A percentile compares a stretch with the other conserved stretches of the same genome.
Evolutionary conservation across 352 stramenopile species (phyloP).

Genomic region (Blastocystis sp.): DNA sequence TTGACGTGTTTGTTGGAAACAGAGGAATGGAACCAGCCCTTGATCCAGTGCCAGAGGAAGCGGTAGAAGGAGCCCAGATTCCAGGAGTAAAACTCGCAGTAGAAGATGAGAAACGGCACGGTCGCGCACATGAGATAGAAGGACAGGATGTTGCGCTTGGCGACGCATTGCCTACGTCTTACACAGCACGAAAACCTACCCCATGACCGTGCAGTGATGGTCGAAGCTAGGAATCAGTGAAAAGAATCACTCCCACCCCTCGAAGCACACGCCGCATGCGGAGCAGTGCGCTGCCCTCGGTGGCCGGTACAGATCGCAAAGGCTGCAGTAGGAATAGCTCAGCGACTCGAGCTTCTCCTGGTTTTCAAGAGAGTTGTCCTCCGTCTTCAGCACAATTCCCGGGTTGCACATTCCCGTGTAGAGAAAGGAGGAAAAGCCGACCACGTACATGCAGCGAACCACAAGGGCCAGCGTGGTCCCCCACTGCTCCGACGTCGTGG

Average conservation of each 20-base stretch:
- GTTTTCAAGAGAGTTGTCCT: constrained; percentile 62
- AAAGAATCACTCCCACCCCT: not conserved
- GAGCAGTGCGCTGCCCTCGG: constrained; percentile 17
- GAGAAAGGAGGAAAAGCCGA: constrained; percentile 1
- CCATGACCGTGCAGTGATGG: constrained; percentile 53
- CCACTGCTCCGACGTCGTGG: too few species aligned
- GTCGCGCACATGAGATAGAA: constrained; percentile 18
- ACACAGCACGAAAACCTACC: not conserved
- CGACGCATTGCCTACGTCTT: constrained; percentile 38
- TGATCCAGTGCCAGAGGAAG: not conserved
- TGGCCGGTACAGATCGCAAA: constrained; percentile 58
- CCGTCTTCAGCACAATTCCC: not conserved
- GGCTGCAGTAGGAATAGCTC: constrained; percentile 31
- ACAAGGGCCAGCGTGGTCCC: not conserved
- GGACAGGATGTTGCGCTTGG: constrained; percentile 19
- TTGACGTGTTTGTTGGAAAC: constrained; percentile 33
- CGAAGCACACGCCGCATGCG: constrained; percentile 48
- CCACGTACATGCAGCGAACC: not conserved
- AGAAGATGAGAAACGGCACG: not conserved
- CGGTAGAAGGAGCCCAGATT: not conserved
- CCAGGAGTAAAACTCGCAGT: not conserved
- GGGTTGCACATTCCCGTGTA: constrained; percentile 49
- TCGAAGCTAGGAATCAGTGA: constrained; percentile 23
- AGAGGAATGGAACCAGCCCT: not conserved
- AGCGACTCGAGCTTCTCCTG: constrained; percentile 24